A percentile compares a stretch with the other conserved stretches of the same genome.
Evolutionary conservation across 352 stramenopile species (phyloP).

Genomic region (Globisporangium orthogonon): DNA sequence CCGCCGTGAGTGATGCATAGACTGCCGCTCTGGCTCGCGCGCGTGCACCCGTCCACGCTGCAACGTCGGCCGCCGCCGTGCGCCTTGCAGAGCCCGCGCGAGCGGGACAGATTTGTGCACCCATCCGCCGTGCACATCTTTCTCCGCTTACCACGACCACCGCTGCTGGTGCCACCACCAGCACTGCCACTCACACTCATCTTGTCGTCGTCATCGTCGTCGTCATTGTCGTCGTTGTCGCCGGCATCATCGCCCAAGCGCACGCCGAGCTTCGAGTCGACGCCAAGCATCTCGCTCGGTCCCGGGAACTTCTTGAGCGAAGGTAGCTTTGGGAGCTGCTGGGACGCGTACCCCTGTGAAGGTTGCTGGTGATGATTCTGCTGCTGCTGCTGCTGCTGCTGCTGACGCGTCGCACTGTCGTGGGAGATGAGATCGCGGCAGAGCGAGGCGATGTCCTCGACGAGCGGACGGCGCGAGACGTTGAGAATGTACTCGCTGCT

Average conservation of each 20-base stretch:
- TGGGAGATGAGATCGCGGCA: conserved; percentile 74
- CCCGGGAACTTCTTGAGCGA: conserved; percentile 12
- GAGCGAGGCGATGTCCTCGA: conserved; percentile 76
- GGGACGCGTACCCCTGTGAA: neutral
- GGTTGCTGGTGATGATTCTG: neutral
- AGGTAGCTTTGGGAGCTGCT: neutral
- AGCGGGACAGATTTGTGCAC: conserved; percentile 73
- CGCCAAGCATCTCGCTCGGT: conserved; percentile 3
- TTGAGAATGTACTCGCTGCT: conserved; percentile 47
- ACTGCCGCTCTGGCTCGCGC: conserved; percentile 74
- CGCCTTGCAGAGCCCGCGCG: conserved; percentile 70
- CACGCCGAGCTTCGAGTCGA: conserved; percentile 9
- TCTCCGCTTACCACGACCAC: conserved; percentile 54
- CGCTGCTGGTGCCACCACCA: conserved; percentile 17
- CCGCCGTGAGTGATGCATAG: conserved; percentile 81
- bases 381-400: conserved; percentile 1
- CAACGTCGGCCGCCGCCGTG: conserved; percentile 69
- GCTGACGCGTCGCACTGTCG: conserved; percentile 22
- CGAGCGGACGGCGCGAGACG: conserved; percentile 37
- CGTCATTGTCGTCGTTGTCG: conserved; percentile 10
- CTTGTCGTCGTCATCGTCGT: conserved; percentile 20
- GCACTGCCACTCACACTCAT: conserved; percentile 12
- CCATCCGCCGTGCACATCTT: conserved; percentile 80
- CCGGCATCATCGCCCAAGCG: conserved; percentile 7
- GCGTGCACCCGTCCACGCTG: conserved; percentile 74